Evolutionary conservation across 2,329 filamentous ascomycete species (phyloP), one percentile per base, ranked within the genome.

Genomic region (Onygenales sp.): DNA sequence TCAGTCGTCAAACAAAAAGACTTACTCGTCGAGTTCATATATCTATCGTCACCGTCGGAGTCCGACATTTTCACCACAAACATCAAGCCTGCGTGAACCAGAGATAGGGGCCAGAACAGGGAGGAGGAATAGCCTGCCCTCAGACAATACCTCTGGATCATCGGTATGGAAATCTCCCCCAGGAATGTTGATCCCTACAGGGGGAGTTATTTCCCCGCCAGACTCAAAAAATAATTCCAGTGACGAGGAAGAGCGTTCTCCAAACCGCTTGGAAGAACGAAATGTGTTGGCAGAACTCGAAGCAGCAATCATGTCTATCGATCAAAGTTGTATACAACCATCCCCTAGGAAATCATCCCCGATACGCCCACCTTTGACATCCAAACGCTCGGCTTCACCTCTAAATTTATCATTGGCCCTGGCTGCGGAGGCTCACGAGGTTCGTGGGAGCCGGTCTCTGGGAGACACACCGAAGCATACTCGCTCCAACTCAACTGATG

Each of bases 141-240:
- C 33, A 47, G 58, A 51, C 39, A 50, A 50, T 55, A 53, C 47
- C 54, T 39, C 55, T 27, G 54, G 52, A 33, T 49, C 32, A 8
- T 57, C 38, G 5, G 14, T 94, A 57, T 83, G 88, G 62, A 87
- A 91, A 69, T 94, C 90, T 47, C 89, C 89, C 13, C 85, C 88
- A n/a, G 88, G 89, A 14, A 79, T 82, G 55, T 75, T 81, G 58
- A 93, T 95, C 69, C 89, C 90, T 43, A 82, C 83, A 57, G 89
- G 89, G 57, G 90, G 89, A 58, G 82, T 95, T 61, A 87, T 95
- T 55, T 96, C 92, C 0, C 92, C 92, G 38, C 92, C 92, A 8
- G 92, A 96, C 63, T 95, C 91, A 36, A 79, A 81, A 6, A 80
- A 81, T 41, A 87, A 85, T 60, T 91, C 85, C 31, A 90, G 91